These are phyloP conservation scores for Trichopus zeylanicus DNA, from an alignment of 116 monocot species.

Conservation along the genomic window DNA sequence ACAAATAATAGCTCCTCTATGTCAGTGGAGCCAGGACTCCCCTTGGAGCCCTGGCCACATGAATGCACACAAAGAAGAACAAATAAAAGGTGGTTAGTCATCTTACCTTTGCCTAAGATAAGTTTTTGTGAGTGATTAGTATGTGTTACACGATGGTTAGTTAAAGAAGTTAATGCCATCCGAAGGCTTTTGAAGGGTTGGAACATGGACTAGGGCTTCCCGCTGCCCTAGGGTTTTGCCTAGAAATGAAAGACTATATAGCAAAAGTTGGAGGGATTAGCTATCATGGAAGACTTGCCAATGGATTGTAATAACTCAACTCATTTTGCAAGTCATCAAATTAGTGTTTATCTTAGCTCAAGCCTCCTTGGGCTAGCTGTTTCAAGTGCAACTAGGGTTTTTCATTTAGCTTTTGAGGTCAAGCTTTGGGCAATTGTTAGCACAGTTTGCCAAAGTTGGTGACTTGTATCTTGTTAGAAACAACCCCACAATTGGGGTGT, in stretches of 20 bases:
- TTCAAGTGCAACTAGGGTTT: background rate
- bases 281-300: constrained; percentile 1
- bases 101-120: constrained; percentile 17
- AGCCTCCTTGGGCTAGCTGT: constrained; percentile 4
- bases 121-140: constrained; percentile 6
- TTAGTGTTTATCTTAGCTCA: too few relatives aligned
- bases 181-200: constrained; percentile 2
- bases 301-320: too few relatives aligned
- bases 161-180: constrained; percentile 1
- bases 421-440: background rate
- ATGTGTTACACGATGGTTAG: background rate
- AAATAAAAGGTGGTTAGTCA: background rate
- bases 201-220: background rate
- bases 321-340: too few relatives aligned
- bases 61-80: constrained; percentile 24
- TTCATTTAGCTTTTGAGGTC: background rate
- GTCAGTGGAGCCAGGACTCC: constrained; percentile 20
- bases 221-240: background rate
- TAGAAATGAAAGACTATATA: background rate
- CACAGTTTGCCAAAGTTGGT: background rate
- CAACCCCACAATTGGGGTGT: constrained; percentile 4
- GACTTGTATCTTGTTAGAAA: constrained; percentile 1
- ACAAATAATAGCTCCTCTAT: constrained; percentile 37
- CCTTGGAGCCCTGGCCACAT: constrained; percentile 38
- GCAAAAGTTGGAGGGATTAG: background rate